A percentile compares a stretch with the other conserved stretches of the same genome.
These are phyloP conservation scores for Abrus precatorius DNA, from an alignment of 306 rosid species.

Conservation along the genomic window DNA sequence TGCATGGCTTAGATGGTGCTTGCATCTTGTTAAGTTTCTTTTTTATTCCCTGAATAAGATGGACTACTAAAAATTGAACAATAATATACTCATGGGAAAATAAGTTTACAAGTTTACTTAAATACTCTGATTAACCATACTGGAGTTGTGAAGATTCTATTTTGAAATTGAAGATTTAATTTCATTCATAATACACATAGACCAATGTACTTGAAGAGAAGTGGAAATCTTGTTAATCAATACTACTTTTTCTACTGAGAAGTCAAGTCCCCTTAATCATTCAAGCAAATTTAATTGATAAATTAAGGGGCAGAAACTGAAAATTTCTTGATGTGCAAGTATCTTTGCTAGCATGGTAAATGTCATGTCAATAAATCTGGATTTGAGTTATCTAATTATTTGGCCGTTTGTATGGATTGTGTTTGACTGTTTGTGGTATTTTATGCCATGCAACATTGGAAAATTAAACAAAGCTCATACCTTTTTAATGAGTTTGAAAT, in stretches of 20 bases:
- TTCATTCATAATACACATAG: slow-evolving; percentile 31
- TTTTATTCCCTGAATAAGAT: slow-evolving; percentile 19
- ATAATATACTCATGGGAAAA: slow-evolving; percentile 6
- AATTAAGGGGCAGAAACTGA: background rate
- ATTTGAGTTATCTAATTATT: slow-evolving; percentile 30
- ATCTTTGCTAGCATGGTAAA: slow-evolving; percentile 19
- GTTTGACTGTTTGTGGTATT: slow-evolving; percentile 22
- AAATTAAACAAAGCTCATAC: slow-evolving; percentile 17
- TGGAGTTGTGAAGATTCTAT: slow-evolving; percentile 19
- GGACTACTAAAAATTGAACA: background rate
- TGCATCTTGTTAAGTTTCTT: background rate
- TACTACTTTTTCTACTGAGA: slow-evolving; percentile 6
- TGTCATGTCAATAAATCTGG: slow-evolving; percentile 17
- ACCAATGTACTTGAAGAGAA: slow-evolving; percentile 22
- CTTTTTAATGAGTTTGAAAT: slow-evolving; percentile 34
- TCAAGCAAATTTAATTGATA: slow-evolving; percentile 32
- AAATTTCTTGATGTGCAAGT: slow-evolving; percentile 6
- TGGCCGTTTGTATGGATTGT: slow-evolving; percentile 16
- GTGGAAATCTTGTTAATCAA: slow-evolving; percentile 12
- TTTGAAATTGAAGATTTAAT: slow-evolving; percentile 28
- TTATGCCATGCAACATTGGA: slow-evolving; percentile 31
- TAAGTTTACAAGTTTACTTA: background rate
- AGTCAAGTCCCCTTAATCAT: slow-evolving; percentile 5
- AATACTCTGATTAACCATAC: slow-evolving; percentile 31
- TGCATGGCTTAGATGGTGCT: slow-evolving; percentile 20